phyloP scores from a whole-genome alignment of 345 rosid genomes.

The Euphorbia pulcherrima region DNA sequence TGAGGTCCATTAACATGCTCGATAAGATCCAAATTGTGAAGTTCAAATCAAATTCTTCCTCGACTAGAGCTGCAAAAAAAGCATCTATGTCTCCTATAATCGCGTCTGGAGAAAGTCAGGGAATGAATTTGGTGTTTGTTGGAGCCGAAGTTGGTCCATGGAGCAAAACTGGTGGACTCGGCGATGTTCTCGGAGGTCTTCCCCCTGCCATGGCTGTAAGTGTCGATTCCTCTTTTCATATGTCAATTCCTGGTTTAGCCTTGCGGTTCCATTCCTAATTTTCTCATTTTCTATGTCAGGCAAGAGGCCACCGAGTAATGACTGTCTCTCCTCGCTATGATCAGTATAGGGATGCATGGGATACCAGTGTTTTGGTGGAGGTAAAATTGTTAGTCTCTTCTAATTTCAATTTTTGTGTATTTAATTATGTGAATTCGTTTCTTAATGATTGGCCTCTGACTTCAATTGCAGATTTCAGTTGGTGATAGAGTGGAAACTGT shows the following conservation, averaged over 20 bases:
- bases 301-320: slow-evolving; percentile 87
- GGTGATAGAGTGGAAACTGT: slow-evolving; percentile 56
- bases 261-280: too few species aligned
- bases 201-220: slow-evolving; percentile 81
- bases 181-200: slow-evolving; percentile 83
- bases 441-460: not conserved
- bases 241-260: not conserved
- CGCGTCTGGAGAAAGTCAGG: slow-evolving; percentile 31
- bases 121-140: slow-evolving; percentile 56
- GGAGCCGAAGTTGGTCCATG: slow-evolving; percentile 77
- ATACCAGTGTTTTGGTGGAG: slow-evolving; percentile 48
- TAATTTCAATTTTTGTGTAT: not conserved
- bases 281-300: slow-evolving; percentile 39
- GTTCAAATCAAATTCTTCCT: slow-evolving; percentile 22
- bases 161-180: slow-evolving; percentile 96
- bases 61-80: slow-evolving; percentile 28
- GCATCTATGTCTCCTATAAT: slow-evolving; percentile 25
- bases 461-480: slow-evolving; percentile 42
- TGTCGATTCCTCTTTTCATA: not conserved
- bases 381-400: slow-evolving; percentile 21
- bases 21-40: slow-evolving; percentile 39
- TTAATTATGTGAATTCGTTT: not conserved
- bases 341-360: slow-evolving; percentile 95
- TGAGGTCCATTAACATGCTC: slow-evolving; percentile 48
- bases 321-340: slow-evolving; percentile 77